Conservation (phyloP, 2,329 filamentous ascomycete species). For the Xylaria sp. region DNA sequence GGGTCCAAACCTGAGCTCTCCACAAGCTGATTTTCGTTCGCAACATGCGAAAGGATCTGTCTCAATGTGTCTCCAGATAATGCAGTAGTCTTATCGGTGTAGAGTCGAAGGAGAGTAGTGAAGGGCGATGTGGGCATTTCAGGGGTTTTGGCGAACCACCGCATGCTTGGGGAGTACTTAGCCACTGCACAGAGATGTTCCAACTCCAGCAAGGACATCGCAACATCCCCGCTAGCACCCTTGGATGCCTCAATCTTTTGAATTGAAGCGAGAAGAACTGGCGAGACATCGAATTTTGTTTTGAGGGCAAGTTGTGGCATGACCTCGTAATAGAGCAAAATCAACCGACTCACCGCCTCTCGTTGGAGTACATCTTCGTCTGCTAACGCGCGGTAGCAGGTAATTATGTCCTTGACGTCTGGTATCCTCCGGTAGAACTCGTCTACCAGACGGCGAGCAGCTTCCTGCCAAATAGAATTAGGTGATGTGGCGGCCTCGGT, state of each 20-base stretch:
- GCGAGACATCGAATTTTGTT: conserved; percentile 83
- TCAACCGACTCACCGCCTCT: conserved; percentile 70
- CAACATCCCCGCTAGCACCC: conserved; percentile 44
- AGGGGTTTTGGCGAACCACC: conserved; percentile 78
- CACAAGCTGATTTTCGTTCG: conserved; percentile 62
- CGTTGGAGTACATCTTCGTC: conserved; percentile 68
- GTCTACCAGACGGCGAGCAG: conserved; percentile 60
- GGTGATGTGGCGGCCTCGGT: conserved; percentile 37
- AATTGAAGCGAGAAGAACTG: conserved; percentile 65
- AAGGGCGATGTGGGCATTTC: conserved; percentile 63
- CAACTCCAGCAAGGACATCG: conserved; percentile 65
- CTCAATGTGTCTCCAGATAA: conserved; percentile 48
- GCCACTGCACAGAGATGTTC: conserved; percentile 79
- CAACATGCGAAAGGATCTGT: conserved; percentile 54
- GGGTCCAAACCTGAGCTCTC: conserved; percentile 46
- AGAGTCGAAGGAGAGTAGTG: conserved; percentile 60
- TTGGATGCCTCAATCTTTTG: conserved; percentile 52
- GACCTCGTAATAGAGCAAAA: conserved; percentile 80
- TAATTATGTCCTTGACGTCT: conserved; percentile 73
- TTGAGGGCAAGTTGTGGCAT: conserved; percentile 73
- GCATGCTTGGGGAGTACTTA: conserved; percentile 73
- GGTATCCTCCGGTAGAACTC: conserved; percentile 77
- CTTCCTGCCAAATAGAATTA: conserved; percentile 63
- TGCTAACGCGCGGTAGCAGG: conserved; percentile 63
- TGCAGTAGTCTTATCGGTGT: conserved; percentile 43